Evolutionary conservation across 352 stramenopile genomes (phyloP), one percentile per base, ranked within the genome.

Genomic region (Phytophthora citricola): DNA sequence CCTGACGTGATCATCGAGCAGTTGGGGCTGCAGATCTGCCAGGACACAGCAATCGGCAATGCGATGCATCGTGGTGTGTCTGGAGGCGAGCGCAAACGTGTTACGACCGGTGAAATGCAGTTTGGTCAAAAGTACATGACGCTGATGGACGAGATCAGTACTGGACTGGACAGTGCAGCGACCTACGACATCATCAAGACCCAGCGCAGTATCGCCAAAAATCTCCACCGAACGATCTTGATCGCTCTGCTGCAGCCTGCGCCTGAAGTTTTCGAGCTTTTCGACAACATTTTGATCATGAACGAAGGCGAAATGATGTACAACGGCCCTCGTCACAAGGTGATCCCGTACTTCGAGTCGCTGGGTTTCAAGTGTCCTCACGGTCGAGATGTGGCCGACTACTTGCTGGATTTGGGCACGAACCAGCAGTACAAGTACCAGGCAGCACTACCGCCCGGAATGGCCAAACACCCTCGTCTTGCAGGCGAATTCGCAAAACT

Each of bases 71-170:
- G 81, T 20, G 85, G 85, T 48, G 73, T 94, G 27, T 92, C 82
- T 0, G 85, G 85, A 15, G 85, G 85, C 9, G 83, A 94, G 24
- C 69, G 79, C 20, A 91, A 89, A 66, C 82, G 85, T 43, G 82
- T 93, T 11, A 95, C 87, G 11, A 86, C 75, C 1, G 85, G 81
- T 1, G 79, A 93, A 76, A 98, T 98, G 83, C 69, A 94, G 34
- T 85, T 93, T 41, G 74, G 76, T 29, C 66, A 78, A 39, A 80
- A 84, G 63, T 84, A 80, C 49, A 80, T 97, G 32, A 71, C 85
- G n/a, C 86, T 93, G 44, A 85, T 87, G 66, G 94, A 98, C 67
- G 87, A 97, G 76, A 97, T 98, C 72, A 81, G 60, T 27, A 87
- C 78, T 10, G 79, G 79, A 2, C 63, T 88, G 3, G 79, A 88